These are phyloP conservation scores for Globisporangium viniferum DNA, from an alignment of 352 stramenopile species.

Conservation along the genomic window DNA sequence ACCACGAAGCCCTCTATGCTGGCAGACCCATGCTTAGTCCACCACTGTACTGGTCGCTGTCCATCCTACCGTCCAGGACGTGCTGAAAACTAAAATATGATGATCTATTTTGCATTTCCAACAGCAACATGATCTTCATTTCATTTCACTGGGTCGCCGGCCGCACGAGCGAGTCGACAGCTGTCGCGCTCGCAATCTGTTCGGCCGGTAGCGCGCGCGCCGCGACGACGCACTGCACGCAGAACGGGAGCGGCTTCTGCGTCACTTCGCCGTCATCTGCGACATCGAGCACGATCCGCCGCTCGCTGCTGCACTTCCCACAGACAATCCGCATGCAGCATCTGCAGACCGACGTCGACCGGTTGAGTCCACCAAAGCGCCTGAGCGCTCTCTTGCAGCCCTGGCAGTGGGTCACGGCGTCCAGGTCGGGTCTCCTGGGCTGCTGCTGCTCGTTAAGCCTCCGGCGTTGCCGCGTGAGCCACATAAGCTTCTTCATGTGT, in stretches of 20 bases:
- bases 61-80: too few relatives aligned
- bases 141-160: too few relatives aligned
- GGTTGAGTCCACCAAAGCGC: conserved; percentile 9
- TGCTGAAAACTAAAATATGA: too few relatives aligned
- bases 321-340: conserved; percentile 21
- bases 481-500: conserved; percentile 34
- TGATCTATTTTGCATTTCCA: too few relatives aligned
- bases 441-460: not conserved
- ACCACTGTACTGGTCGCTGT: too few relatives aligned
- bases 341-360: conserved; percentile 4
- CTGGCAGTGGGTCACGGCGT: not conserved
- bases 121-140: too few relatives aligned
- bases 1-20: too few relatives aligned
- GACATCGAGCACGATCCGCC: conserved; percentile 26
- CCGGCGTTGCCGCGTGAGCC: conserved; percentile 20
- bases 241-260: conserved; percentile 53
- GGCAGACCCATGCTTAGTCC: too few relatives aligned
- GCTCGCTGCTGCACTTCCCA: conserved; percentile 20
- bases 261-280: conserved; percentile 27
- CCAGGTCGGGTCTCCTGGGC: not conserved
- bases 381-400: conserved; percentile 4
- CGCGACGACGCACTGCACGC: conserved; percentile 52
- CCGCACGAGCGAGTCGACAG: not conserved
- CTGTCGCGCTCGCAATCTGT: conserved; percentile 36
- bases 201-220: conserved; percentile 42